A percentile compares a stretch with the other conserved stretches of the same genome.
phyloP scores from a whole-genome alignment of 257 asterid species.

The Leonotis leonurus region DNA sequence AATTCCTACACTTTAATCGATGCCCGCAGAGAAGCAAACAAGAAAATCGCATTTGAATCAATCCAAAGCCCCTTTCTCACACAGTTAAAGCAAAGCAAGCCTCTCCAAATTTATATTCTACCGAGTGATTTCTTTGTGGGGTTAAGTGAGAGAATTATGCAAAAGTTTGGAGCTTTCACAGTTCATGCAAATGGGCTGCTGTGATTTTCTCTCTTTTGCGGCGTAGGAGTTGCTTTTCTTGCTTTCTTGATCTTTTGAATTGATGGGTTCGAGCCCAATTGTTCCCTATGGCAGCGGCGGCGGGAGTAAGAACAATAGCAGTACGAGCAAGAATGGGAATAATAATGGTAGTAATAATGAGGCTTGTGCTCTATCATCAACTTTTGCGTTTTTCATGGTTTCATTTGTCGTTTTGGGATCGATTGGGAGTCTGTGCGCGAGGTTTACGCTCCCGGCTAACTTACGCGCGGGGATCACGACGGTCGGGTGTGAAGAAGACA shows the following conservation, averaged over 20 bases:
- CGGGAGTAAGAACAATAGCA: constrained; percentile 8
- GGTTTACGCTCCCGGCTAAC: constrained; percentile 49
- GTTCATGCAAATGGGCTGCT: constrained; percentile 19
- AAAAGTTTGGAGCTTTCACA: neutral
- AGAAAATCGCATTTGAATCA: neutral
- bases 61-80: neutral
- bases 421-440: constrained; percentile 57
- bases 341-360: constrained; percentile 3
- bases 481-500: constrained; percentile 65
- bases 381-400: constrained; percentile 53
- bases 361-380: constrained; percentile 24
- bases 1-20: neutral
- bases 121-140: neutral
- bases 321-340: constrained; percentile 8
- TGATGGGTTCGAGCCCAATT: constrained; percentile 31
- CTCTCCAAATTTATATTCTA: neutral
- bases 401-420: constrained; percentile 59
- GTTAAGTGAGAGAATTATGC: constrained; percentile 9
- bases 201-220: neutral
- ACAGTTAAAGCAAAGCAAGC: neutral
- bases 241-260: neutral
- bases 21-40: constrained; percentile 2
- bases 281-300: constrained; percentile 16
- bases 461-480: constrained; percentile 47
- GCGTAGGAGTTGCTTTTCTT: neutral